Evolutionary conservation across 148 eudicot genomes (phyloP).

Genomic region (Gaultheria prostrata): DNA sequence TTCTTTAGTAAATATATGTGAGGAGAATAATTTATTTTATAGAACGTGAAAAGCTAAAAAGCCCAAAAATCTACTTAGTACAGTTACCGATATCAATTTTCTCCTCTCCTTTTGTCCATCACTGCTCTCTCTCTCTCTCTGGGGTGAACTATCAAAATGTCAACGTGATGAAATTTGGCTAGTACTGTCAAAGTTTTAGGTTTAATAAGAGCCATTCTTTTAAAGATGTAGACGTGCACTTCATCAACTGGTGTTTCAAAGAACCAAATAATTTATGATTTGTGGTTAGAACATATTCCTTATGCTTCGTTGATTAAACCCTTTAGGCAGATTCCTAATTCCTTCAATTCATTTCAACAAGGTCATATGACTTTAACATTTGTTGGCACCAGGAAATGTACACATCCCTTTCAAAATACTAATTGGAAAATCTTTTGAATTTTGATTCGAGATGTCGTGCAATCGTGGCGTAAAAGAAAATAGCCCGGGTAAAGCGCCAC

Average conservation of each 20-base stretch:
- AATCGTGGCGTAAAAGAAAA: too few species aligned
- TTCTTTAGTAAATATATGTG: too few species aligned
- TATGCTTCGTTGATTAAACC: background rate
- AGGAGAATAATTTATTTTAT: too few species aligned
- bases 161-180: background rate
- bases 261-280: background rate
- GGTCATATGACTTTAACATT: background rate
- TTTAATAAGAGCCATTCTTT: background rate
- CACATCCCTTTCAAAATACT: too few species aligned
- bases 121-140: background rate
- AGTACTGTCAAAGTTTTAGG: background rate
- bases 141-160: background rate
- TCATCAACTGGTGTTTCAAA: background rate
- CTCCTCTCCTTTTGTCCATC: too few species aligned
- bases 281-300: background rate
- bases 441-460: too few species aligned
- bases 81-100: too few species aligned
- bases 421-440: too few species aligned
- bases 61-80: too few species aligned
- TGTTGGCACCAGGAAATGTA: too few species aligned
- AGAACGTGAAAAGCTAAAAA: too few species aligned
- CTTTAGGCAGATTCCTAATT: background rate
- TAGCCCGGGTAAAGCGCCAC: too few species aligned
- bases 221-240: background rate
- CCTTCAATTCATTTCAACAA: background rate